phyloP scores from a whole-genome alignment of 164 flowering plant genomes.

The Stephania cephalantha region DNA sequence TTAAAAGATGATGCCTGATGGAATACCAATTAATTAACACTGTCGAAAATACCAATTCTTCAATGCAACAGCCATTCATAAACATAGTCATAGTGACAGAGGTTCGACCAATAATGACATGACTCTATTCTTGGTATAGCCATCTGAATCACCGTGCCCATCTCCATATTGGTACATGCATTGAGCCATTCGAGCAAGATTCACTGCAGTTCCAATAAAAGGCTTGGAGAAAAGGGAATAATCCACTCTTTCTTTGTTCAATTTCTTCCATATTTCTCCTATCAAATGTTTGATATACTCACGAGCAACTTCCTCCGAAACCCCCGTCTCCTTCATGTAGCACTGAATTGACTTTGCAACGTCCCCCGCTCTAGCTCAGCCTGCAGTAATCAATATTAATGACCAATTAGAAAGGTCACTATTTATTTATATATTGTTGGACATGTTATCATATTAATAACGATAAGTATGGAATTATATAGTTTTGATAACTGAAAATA shows the following conservation, averaged over 20 bases:
- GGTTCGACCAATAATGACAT: slow-evolving; percentile 3
- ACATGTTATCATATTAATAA: neutral
- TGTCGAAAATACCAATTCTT: too few relatives aligned
- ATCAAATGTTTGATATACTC: slow-evolving; percentile 21
- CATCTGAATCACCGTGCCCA: slow-evolving; percentile 6
- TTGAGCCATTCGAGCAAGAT: neutral
- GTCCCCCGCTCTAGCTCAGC: slow-evolving; percentile 36
- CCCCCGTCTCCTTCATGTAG: slow-evolving; percentile 22
- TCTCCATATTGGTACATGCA: slow-evolving; percentile 3
- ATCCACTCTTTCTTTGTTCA: slow-evolving; percentile 18
- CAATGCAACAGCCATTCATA: too few relatives aligned
- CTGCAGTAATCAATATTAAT: slow-evolving; percentile 8
- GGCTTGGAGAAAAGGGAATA: neutral
- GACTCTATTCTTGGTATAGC: neutral
- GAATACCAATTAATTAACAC: too few relatives aligned
- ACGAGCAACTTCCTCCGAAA: slow-evolving; percentile 25
- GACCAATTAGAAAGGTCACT: too few relatives aligned
- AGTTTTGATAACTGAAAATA: too few relatives aligned
- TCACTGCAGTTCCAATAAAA: neutral
- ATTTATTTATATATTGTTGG: too few relatives aligned
- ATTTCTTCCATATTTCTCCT: slow-evolving; percentile 28
- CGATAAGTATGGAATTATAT: too few relatives aligned
- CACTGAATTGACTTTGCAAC: slow-evolving; percentile 26
- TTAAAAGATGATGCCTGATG: too few relatives aligned
- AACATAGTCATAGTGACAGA: too few relatives aligned